These are phyloP conservation scores for Solanum hybrid DNA, from an alignment of 305 asterid species.

Conservation along the genomic window DNA sequence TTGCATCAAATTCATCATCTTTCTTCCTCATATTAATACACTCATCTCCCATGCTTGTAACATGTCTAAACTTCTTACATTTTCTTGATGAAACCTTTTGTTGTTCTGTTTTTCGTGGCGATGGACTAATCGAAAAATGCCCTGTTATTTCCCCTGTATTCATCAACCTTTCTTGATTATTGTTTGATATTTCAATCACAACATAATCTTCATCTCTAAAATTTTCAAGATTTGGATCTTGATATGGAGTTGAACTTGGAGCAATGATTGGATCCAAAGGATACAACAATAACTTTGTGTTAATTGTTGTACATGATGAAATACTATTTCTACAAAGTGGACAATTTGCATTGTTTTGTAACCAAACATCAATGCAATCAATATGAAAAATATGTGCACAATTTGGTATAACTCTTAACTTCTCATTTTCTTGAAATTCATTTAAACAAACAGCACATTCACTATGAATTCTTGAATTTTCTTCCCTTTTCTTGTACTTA, in stretches of 20 bases:
- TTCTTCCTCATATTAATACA: conserved; percentile 49
- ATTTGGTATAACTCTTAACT: conserved; percentile 54
- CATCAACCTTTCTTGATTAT: conserved; percentile 15
- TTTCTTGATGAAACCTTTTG: conserved; percentile 19
- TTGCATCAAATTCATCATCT: conserved; percentile 37
- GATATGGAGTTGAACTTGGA: conserved; percentile 23
- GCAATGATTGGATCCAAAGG: conserved; percentile 21
- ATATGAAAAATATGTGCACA: conserved; percentile 66
- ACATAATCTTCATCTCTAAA: conserved; percentile 56
- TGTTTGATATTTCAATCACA: conserved; percentile 55
- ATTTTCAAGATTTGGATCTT: conserved; percentile 19
- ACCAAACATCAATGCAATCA: conserved; percentile 86
- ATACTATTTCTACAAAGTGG: conserved; percentile 72
- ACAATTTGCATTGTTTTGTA: conserved; percentile 77
- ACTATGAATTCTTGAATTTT: neutral
- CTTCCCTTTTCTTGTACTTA: conserved; percentile 28
- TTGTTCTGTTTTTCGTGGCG: conserved; percentile 22
- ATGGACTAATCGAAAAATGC: conserved; percentile 20
- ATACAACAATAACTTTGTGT: neutral
- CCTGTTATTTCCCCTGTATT: conserved; percentile 19
- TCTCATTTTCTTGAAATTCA: conserved; percentile 54
- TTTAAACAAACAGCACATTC: conserved; percentile 81
- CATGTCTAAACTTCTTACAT: conserved; percentile 18
- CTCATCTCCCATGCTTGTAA: conserved; percentile 70
- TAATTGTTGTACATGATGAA: conserved; percentile 20